A percentile compares a stretch with the other conserved stretches of the same genome.
phyloP scores from a whole-genome alignment of 257 asterid genomes.

The Gentiana macrophylla region DNA sequence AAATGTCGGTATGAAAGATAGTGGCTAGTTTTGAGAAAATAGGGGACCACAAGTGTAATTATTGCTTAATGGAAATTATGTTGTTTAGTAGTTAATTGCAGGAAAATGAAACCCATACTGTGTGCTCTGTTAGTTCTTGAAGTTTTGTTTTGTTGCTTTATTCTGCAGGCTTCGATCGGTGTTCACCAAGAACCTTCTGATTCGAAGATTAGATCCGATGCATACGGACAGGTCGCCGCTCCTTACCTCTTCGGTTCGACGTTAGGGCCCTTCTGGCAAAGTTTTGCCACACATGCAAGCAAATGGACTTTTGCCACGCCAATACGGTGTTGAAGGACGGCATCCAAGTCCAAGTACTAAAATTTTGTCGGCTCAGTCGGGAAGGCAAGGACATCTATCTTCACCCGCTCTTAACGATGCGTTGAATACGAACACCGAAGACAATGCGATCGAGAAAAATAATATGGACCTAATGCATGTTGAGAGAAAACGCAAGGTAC shows the following conservation, averaged over 20 bases:
- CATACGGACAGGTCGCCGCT: slow-evolving; percentile 26
- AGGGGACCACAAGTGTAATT: too few relatives aligned
- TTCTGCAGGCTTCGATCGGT: slow-evolving; percentile 21
- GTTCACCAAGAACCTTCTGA: slow-evolving; percentile 23
- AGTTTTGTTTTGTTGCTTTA: background rate
- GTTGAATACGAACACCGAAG: slow-evolving; percentile 21
- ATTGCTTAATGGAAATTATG: too few relatives aligned
- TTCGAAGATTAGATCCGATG: slow-evolving; percentile 24
- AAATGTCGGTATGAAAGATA: too few relatives aligned
- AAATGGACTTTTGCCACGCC: slow-evolving; percentile 56
- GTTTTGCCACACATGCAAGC: slow-evolving; percentile 32
- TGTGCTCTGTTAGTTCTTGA: background rate
- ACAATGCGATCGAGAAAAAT: slow-evolving; percentile 8
- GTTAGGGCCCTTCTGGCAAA: slow-evolving; percentile 30
- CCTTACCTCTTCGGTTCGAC: slow-evolving; percentile 23
- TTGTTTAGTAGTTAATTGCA: too few relatives aligned
- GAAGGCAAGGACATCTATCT: slow-evolving; percentile 20
- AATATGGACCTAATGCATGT: slow-evolving; percentile 22
- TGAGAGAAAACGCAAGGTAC: slow-evolving; percentile 58
- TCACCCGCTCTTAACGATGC: slow-evolving; percentile 23
- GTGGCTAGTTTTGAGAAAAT: too few relatives aligned
- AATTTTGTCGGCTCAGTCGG: slow-evolving; percentile 18
- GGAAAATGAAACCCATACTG: background rate
- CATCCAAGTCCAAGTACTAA: slow-evolving; percentile 17
- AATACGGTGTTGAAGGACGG: slow-evolving; percentile 55